phyloP scores from a whole-genome alignment of 2,329 filamentous ascomycete genomes.

The Neopestalotiopsis clavispora region DNA sequence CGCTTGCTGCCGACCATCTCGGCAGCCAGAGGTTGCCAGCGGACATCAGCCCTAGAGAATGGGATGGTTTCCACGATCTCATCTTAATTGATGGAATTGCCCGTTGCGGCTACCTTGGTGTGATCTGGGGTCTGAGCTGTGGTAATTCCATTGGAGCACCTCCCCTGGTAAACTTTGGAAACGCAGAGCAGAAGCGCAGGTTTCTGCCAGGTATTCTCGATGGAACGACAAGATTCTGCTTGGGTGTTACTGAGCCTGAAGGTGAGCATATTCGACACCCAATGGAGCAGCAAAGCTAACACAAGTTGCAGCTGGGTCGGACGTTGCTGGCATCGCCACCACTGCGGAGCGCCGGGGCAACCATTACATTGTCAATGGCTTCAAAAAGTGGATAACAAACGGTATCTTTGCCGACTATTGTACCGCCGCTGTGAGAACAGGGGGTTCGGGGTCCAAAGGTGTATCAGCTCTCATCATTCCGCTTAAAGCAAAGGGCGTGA shows the following conservation, averaged over 20 bases:
- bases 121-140: conserved; percentile 3
- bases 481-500: conserved; percentile 47
- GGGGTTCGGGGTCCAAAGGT: conserved; percentile 51
- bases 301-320: conserved; percentile 20
- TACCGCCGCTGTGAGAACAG: conserved; percentile 50
- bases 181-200: conserved; percentile 17
- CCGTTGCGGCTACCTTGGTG: conserved; percentile 27
- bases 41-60: conserved; percentile 33
- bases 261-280: neutral
- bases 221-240: conserved; percentile 36
- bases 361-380: conserved; percentile 62
- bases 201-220: conserved; percentile 39
- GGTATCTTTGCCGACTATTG: conserved; percentile 57
- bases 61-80: conserved; percentile 43
- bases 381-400: conserved; percentile 70
- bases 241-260: conserved; percentile 27
- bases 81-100: conserved; percentile 41
- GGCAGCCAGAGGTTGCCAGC: neutral
- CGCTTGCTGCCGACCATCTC: neutral
- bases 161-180: neutral
- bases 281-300: neutral
- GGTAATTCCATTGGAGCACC: neutral
- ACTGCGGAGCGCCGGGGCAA: conserved; percentile 22
- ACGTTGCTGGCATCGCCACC: conserved; percentile 23
- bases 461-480: conserved; percentile 60